Percentiles rank a stretch among this genome's conserved stretches.
Evolutionary conservation across 257 asterid species (phyloP).

Genomic region (Ligustrum vulgare): DNA sequence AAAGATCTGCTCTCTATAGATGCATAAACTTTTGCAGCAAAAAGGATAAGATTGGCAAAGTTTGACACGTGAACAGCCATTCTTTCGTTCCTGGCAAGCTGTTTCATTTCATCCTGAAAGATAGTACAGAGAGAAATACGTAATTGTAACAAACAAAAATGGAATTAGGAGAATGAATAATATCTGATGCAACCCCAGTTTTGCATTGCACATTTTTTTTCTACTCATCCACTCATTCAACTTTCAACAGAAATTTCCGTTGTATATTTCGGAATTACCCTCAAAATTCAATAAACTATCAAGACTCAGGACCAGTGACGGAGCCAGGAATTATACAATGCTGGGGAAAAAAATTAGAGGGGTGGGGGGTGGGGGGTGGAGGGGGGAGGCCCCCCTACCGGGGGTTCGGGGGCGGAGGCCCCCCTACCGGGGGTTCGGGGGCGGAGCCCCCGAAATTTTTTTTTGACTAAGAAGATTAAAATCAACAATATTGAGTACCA

Average conservation of each 20-base stretch:
- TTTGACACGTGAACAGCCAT: slow-evolving; percentile 71
- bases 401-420: too few relatives aligned
- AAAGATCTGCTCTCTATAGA: slow-evolving; percentile 82
- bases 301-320: background rate
- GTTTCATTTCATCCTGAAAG: slow-evolving; percentile 67
- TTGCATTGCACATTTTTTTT: slow-evolving; percentile 1
- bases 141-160: background rate
- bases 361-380: too few relatives aligned
- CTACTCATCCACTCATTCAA: slow-evolving; percentile 5
- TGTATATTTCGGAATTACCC: background rate
- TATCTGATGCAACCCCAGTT: background rate
- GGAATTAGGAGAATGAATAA: background rate
- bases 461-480: too few relatives aligned
- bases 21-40: slow-evolving; percentile 75
- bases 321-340: too few relatives aligned
- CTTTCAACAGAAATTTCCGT: background rate
- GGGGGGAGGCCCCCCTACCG: too few relatives aligned
- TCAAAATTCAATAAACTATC: background rate
- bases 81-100: slow-evolving; percentile 76
- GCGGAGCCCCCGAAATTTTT: too few relatives aligned
- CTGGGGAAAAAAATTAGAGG: too few relatives aligned
- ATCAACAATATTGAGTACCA: too few relatives aligned
- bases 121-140: slow-evolving; percentile 18
- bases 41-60: slow-evolving; percentile 68
- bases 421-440: too few relatives aligned